These are phyloP conservation scores for Solanum bulbocastanum DNA, from an alignment of 257 asterid species.

Conservation along the genomic window DNA sequence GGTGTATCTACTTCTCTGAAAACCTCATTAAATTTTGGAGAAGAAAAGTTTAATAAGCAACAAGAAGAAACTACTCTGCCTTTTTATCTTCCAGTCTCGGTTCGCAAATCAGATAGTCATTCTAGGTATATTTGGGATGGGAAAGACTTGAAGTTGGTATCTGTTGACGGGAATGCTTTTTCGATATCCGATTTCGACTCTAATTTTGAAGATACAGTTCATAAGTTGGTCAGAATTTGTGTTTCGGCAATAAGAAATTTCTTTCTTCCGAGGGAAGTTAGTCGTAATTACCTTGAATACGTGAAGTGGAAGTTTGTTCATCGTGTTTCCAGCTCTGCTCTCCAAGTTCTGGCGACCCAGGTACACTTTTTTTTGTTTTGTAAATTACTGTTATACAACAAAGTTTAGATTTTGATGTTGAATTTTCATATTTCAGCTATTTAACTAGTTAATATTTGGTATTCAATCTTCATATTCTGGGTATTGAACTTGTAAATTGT, in stretches of 20 bases:
- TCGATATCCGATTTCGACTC: constrained; percentile 28
- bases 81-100: constrained; percentile 38
- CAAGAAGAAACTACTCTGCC: constrained; percentile 10
- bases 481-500: neutral
- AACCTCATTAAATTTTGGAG: constrained; percentile 20
- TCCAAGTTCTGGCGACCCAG: constrained; percentile 98
- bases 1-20: constrained; percentile 21
- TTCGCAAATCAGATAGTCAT: constrained; percentile 40
- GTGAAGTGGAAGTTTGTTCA: constrained; percentile 95
- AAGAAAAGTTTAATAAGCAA: constrained; percentile 16
- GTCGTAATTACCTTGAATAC: constrained; percentile 64
- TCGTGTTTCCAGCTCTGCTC: constrained; percentile 86
- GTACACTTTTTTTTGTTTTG: constrained; percentile 10
- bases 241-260: constrained; percentile 42
- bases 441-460: neutral
- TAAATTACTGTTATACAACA: neutral
- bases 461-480: neutral
- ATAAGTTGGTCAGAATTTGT: constrained; percentile 33
- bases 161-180: constrained; percentile 41
- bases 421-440: neutral
- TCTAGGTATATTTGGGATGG: constrained; percentile 77
- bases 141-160: constrained; percentile 34
- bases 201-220: constrained; percentile 41
- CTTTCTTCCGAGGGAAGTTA: constrained; percentile 68
- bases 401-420: neutral